Base-by-base conservation (phyloP, 306 rosid species). In the Prunus fruticosa region DNA sequence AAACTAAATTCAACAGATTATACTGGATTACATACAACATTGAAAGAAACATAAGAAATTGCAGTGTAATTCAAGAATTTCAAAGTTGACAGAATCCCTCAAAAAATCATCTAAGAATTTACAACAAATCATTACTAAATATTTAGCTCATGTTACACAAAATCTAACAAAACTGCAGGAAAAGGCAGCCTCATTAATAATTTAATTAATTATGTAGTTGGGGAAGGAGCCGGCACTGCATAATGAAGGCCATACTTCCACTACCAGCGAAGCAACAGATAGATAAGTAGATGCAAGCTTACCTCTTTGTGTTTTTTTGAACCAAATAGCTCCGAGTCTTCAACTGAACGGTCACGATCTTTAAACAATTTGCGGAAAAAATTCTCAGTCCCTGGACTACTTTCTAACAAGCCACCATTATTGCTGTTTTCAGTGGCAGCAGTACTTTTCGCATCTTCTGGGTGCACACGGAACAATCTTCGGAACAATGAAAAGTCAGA, bases 311-410 rank as follows among this genome's bases (percentile, higher is more conserved):
- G 86, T 83, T 83, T 87, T 84, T 87, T 95, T 54, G 88, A 87
- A 83, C 93, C 96, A 77, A 90, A 86, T 71, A 92, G 86, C 86
- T 92, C 97, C 11, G 97, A 89, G 76, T 95, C 97, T 85, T 92
- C 99, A 32, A 95, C 85, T 32, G 97, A 95, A 57, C 90, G 92
- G 75, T 95, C 97, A 23, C 91, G 93, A 56, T 95, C 97, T 79
- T 87, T 86, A 72, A 95, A 92, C 84, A 92, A 83, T 83, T 95
- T 95, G 78, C 97, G 97, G 52, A 95, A 95, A 81, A 92, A 92
- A 16, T 71, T 88, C 83, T 92, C 97, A 18, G 97, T 87, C 45
- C 96, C 97, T 32, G 96, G 97, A 83, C 97, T 95, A 83, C 92
- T 89, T 84, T 92, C 97, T 80, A 77, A 65, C 79, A 83, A 71